These are phyloP conservation scores for Recurvomyces mirabilis DNA, from an alignment of 495 filamentous ascomycete species.

Conservation along the genomic window DNA sequence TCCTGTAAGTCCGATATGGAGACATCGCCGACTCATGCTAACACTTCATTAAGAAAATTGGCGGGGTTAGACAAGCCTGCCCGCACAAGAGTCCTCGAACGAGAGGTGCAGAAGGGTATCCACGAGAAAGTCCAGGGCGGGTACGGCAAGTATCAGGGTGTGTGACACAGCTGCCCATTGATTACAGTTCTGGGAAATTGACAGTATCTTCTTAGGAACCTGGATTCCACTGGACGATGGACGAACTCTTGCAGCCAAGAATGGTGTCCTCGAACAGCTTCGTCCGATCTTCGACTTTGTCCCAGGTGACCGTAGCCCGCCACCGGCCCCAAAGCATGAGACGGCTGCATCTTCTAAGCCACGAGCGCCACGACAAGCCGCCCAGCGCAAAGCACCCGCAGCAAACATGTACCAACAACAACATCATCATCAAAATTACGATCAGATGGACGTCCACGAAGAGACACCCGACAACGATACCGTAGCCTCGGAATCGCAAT, in stretches of 20 bases:
- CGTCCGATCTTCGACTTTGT: constrained; percentile 80
- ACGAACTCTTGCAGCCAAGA: constrained; percentile 67
- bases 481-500: constrained; percentile 65
- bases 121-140: constrained; percentile 98
- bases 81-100: constrained; percentile 83
- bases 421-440: constrained; percentile 35
- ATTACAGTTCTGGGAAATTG: too few relatives aligned
- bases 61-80: constrained; percentile 80
- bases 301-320: constrained; percentile 74
- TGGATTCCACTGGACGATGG: constrained; percentile 88
- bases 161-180: too few relatives aligned
- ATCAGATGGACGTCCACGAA: constrained; percentile 42
- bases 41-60: too few relatives aligned
- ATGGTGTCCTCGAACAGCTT: constrained; percentile 71
- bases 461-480: constrained; percentile 73
- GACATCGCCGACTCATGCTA: too few relatives aligned
- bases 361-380: constrained; percentile 41
- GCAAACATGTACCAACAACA: background rate
- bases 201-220: constrained; percentile 48
- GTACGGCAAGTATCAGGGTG: constrained; percentile 98
- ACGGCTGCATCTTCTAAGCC: constrained; percentile 58
- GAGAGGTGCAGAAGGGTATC: constrained; percentile 88
- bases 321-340: constrained; percentile 84
- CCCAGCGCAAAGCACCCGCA: background rate
- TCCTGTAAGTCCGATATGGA: constrained; percentile 63